A percentile compares a stretch with the other conserved stretches of the same genome.
Conservation (phyloP, 2,329 filamentous ascomycete species). For the Fusarium heterosporum region DNA sequence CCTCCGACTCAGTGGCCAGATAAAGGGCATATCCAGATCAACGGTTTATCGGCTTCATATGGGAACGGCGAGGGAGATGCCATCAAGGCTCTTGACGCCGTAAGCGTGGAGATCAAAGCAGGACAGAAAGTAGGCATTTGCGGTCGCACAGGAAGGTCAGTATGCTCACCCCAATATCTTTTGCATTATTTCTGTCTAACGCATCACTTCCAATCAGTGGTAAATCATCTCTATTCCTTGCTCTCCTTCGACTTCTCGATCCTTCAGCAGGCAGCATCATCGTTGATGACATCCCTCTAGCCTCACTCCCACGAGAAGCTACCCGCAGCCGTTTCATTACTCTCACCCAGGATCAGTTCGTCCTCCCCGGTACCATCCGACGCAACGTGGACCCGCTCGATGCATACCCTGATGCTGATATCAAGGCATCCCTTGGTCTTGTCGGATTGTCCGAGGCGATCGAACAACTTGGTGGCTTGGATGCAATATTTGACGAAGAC, state of each 20-base stretch:
- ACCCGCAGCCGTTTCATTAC: slow-evolving; percentile 59
- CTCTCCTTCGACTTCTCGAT: slow-evolving; percentile 62
- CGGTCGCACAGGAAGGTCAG: slow-evolving; percentile 59
- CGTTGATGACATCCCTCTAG: slow-evolving; percentile 59
- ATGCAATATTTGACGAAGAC: slow-evolving; percentile 51
- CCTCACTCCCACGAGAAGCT: slow-evolving; percentile 55
- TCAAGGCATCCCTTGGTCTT: slow-evolving; percentile 56
- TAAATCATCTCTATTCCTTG: slow-evolving; percentile 62
- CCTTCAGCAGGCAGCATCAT: slow-evolving; percentile 52
- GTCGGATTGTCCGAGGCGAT: slow-evolving; percentile 58
- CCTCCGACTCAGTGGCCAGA: slow-evolving; percentile 49
- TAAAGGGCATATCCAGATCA: slow-evolving; percentile 46
- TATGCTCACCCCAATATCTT: not conserved
- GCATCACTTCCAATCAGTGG: slow-evolving; percentile 52
- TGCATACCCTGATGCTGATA: slow-evolving; percentile 50
- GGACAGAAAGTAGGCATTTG: slow-evolving; percentile 65
- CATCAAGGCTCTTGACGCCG: slow-evolving; percentile 39
- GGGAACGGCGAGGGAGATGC: slow-evolving; percentile 3
- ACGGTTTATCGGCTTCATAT: slow-evolving; percentile 47
- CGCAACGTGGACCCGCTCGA: slow-evolving; percentile 60
- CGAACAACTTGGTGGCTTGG: slow-evolving; percentile 53
- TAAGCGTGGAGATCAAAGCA: slow-evolving; percentile 44
- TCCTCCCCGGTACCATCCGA: slow-evolving; percentile 60
- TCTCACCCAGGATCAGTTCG: slow-evolving; percentile 63
- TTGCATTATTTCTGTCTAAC: not conserved